These are phyloP conservation scores for Lonicera japonica DNA, from an alignment of 129 eudicot genomes.

Conservation along the genomic window DNA sequence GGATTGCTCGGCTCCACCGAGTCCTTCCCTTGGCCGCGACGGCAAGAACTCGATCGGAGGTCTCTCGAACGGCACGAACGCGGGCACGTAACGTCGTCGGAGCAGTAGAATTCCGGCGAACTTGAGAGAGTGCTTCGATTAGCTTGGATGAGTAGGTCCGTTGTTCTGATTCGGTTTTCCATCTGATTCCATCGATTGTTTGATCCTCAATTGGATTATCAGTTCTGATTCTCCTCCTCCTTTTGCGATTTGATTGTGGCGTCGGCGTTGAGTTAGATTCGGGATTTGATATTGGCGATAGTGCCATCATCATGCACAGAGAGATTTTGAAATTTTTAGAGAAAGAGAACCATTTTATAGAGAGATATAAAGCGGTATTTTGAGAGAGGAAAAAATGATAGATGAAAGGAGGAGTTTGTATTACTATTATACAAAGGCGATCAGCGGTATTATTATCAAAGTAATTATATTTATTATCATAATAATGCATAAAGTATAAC, in stretches of 20 bases:
- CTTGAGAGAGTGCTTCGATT: constrained; percentile 30
- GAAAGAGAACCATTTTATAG: neutral
- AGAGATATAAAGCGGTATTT: too few relatives aligned
- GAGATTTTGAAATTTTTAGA: neutral
- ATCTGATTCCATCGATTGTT: constrained; percentile 9
- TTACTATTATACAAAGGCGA: too few relatives aligned
- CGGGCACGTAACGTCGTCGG: neutral
- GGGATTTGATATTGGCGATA: constrained; percentile 51
- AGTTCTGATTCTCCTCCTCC: constrained; percentile 11
- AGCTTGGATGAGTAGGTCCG: constrained; percentile 52
- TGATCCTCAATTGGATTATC: neutral
- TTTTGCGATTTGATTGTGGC: constrained; percentile 14
- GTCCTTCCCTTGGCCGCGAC: constrained; percentile 50
- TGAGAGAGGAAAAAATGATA: too few relatives aligned
- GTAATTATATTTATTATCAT: too few relatives aligned
- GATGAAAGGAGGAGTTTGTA: too few relatives aligned
- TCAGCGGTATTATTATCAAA: too few relatives aligned
- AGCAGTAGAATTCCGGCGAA: constrained; percentile 23
- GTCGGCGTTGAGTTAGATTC: constrained; percentile 27
- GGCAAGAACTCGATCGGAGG: constrained; percentile 67
- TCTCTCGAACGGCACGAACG: constrained; percentile 37
- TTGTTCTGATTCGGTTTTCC: constrained; percentile 42
- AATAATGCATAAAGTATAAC: constrained; percentile 18
- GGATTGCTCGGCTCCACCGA: constrained; percentile 77
- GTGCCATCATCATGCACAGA: neutral